Evolutionary conservation across 371 early-diverging fungal genomes (phyloP), one percentile per base, ranked within the genome.

Genomic region (Dinochytrium kinnereticum): DNA sequence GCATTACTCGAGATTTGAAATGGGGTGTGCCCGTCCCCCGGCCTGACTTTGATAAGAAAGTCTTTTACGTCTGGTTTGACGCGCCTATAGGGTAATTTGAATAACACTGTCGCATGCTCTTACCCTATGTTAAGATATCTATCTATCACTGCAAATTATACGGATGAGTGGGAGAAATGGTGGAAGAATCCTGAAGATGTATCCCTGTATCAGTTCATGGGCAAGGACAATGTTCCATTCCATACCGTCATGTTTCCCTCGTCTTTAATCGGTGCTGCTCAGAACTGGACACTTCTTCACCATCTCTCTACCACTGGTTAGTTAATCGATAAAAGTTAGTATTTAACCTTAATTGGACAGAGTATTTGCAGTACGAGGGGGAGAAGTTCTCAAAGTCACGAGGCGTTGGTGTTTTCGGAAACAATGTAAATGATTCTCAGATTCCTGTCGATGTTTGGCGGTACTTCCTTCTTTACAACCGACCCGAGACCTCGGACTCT

Each of bases 51-150:
- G 92, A 96, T 75, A 88, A 91, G 61, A 99, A 99, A 86, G 99
- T 99, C 34, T 98, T 99, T 72, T 99, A 99, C 84, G 99, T 99
- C 34, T 99, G 99, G 99, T 99, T 98, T 78, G 99, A 99, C 84
- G 99, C 99, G 21, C 95, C 96, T 59, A 97, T 99, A 69, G 99
- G 99, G 74, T 89, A 84, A 64, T 64, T 77, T 10, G 24, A 31
- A 39, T 51, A 33, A 24, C 51, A 67, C 28, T 24, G 74, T 37
- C 75, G 76, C 33, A 28, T 69, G 15, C 34, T 13, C 36, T 64
- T 33, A 34, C 17, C 2, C 40, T 10, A 7, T 38, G 19, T 44
- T 33, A 21, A 81, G 85, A 36, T 98, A 98, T 82, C 92, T 93
- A 15, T 96, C 97, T 61, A 98, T 98, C 80, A 97, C 98, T 2